Evolutionary conservation across 192 early-diverging fungal species (phyloP), one percentile per base, ranked within the genome.

Genomic region (Mortierella alpina): DNA sequence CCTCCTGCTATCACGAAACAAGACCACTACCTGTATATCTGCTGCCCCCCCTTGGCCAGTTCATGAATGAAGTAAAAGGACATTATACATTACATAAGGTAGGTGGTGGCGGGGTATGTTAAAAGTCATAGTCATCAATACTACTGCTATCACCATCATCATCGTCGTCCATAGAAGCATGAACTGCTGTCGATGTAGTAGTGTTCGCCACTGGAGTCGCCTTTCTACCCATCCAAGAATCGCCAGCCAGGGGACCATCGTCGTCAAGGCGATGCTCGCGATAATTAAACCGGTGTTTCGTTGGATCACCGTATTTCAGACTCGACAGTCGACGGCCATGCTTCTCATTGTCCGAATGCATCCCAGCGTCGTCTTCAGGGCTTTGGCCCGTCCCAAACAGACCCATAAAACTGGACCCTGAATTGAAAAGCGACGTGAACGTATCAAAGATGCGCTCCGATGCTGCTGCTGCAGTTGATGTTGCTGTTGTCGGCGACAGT

Each of bases 101-200:
- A 31, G 31, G 31, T 31, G 31, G 31, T 31, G 31, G 31, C 3
- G 31, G 31, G 31, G 31, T 31, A 6, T 58, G 23, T 53, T 65
- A 78, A 54, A 78, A 78, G 48, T 78, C 56, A 67, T 71, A 78
- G 41, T 78, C 75, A 44, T 78, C 68, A n/a, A 78, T 70, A 15
- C 65, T 63, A 20, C 66, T 66, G 18, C 59, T 17, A 17, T 75
- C 65, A 13, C 68, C 66, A 18, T 68, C 73, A 2, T 67, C 73
- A 6, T 50, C 50, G 17, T 53, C 63, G 9, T 52, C 46, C 6
- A 11, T 15, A 31, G 31, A 31, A 31, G 31, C 31, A 31, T 31
- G 31, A 31, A 31, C 31, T 51, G 50, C 50, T 51, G 50, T 15
- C 50, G 13, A 51, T 4, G 50, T 1, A 51, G 31, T 31, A 31